Base-by-base conservation (phyloP, 2,329 filamentous ascomycete species). In the Sporothrix pallida region DNA sequence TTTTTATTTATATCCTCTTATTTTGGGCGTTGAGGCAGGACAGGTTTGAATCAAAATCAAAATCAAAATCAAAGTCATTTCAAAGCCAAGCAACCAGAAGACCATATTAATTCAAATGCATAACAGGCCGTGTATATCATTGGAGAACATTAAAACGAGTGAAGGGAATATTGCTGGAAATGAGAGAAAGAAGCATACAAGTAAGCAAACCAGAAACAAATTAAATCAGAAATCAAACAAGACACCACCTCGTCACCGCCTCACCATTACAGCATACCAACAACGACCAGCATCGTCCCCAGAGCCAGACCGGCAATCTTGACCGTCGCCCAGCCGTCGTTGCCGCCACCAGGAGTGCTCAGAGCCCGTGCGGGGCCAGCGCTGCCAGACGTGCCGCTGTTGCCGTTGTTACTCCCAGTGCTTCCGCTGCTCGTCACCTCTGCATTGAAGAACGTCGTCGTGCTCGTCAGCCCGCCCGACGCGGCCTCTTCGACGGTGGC, bases 401-500 rank as follows among this genome's bases (percentile, higher is more conserved):
- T 44, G 4, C 58, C 31, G 31, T 42, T 20, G 37, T 12, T 52
- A 48, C 2, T 31, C 3, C 23, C 42, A 4, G 44, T 44, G 1
- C 31, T 48, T 10, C 44, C 37, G 67, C 20, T 73, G 46, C 31
- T 60, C 12, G 60, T 56, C 8, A 63, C 72, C 23, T 65, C 69
- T 0, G 42, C 74, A 0, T 71, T 60, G 70, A 76, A 73, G 13
- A 81, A 63, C 2, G 81, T 78, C 2, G 79, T 79, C n/a, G 79
- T 80, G 52, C 76, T 79, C 17, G 80, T 82, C 31, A 76, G 70
- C 13, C 76, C 74, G 26, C 80, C 80, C 37, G 78, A 81, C 2
- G 78, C 79, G 0, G 80, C 81, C 76, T 79, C 75, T 3, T 78
- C 80, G 23, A 82, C 77, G 8, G 77, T 77, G 3, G 76, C 80